Base-by-base conservation (phyloP, 225 moss, liverwort and hornwort species). In the Straminergon stramineum region DNA sequence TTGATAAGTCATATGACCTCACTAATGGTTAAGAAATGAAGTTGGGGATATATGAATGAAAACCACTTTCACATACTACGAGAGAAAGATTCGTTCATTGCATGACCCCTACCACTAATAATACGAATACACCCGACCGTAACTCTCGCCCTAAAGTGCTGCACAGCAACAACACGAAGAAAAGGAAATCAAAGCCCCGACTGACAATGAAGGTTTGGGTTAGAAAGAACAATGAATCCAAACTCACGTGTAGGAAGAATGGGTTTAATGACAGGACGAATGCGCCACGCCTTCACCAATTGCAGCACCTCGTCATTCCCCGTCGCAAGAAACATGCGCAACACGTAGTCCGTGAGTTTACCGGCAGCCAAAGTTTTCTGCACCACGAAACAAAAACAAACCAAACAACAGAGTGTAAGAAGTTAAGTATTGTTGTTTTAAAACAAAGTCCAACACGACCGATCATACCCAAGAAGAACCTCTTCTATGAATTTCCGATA, bases 241-340 rank as follows among this genome's bases (percentile, higher is more conserved):
- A 61, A 90, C 94, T 92, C 90, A 95, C 95, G 78, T 76, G 95
- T 95, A 45, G 93, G 94, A 90, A 95, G 94, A 66, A 95, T 89
- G 67, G 95, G 95, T 84, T 93, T 90, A 39, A 83, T 66, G 56
- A 87, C 81, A 31, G 92, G 93, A 45, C 83, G 91, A 80, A 95
- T 94, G 17, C 77, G 81, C 83, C 93, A 90, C 64, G 87, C 84
- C 75, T 93, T 88, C 87, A 94, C 95, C 85, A 87, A 77, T 53
- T 90, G 90, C 85, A 92, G 62, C 64, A 95, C 92, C 34, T 92
- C 93, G 23, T 86, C 85, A 71, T 95, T 95, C 32, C 88, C 92
- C 28, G 95, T 94, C 26, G 91, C 93, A 75, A 95, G 87, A 30
- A 95, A 95, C 94, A 95, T 82, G 60, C 87, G 91, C 91, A 95